Conservation (phyloP, 768 basidiomycete genomes). For the Goffeauzyma gilvescens region DNA sequence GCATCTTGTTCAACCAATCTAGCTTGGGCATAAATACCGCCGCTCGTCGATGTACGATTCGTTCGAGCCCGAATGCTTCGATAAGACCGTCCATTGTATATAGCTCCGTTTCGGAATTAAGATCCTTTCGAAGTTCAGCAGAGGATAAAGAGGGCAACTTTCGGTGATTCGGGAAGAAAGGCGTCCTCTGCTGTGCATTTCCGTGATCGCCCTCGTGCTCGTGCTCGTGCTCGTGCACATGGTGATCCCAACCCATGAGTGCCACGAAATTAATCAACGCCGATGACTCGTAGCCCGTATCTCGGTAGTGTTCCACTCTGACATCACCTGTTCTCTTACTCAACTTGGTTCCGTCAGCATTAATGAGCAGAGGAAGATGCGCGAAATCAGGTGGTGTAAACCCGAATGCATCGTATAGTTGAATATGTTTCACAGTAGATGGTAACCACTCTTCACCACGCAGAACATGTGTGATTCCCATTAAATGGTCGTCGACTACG, state of each 20-base stretch:
- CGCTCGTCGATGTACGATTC: conserved; percentile 65
- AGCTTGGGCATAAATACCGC: conserved; percentile 62
- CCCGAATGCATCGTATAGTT: conserved; percentile 61
- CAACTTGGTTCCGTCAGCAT: conserved; percentile 81
- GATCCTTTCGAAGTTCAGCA: neutral
- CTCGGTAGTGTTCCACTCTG: conserved; percentile 65
- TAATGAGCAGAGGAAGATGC: conserved; percentile 76
- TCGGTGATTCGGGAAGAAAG: conserved; percentile 3
- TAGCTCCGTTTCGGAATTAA: conserved; percentile 14
- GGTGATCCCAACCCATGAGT: conserved; percentile 76
- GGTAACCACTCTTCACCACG: conserved; percentile 98
- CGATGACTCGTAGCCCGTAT: conserved; percentile 70
- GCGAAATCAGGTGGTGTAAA: conserved; percentile 61
- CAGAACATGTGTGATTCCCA: conserved; percentile 88
- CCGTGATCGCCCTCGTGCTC: conserved; percentile 12
- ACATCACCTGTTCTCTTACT: conserved; percentile 86
- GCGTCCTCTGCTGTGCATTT: conserved; percentile 17
- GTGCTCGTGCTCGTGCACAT: no score
- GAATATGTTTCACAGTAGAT: conserved; percentile 75
- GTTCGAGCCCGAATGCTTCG: conserved; percentile 55
- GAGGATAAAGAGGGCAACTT: neutral
- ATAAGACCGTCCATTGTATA: conserved; percentile 44
- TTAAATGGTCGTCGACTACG: conserved; percentile 85
- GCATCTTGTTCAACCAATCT: conserved; percentile 71
- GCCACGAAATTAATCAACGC: conserved; percentile 86